phyloP scores from a whole-genome alignment of 2,329 filamentous ascomycete genomes.

The Coniochaeta sp. region DNA sequence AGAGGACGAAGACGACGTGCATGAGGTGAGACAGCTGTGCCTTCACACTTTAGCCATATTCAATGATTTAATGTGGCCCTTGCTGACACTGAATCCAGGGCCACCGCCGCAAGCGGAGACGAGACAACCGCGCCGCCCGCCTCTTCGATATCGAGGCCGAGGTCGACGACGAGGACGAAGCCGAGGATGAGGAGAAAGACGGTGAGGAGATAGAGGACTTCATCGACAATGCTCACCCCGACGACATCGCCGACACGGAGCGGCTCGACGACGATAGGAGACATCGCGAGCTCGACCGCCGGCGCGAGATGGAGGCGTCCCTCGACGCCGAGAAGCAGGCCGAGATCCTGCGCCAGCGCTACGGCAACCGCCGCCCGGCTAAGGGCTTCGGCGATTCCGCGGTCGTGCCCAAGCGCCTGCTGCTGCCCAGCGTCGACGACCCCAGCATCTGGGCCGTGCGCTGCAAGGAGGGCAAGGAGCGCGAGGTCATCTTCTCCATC shows the following conservation, averaged over 20 bases:
- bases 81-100: slow-evolving; percentile 28
- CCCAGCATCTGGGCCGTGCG: slow-evolving; percentile 92
- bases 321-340: slow-evolving; percentile 93
- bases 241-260: slow-evolving; percentile 75
- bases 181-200: slow-evolving; percentile 83
- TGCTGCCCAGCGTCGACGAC: slow-evolving; percentile 90
- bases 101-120: slow-evolving; percentile 74
- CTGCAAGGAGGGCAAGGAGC: slow-evolving; percentile 92
- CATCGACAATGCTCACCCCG: slow-evolving; percentile 83
- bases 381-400: slow-evolving; percentile 61
- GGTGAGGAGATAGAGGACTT: slow-evolving; percentile 76
- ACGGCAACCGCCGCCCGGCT: slow-evolving; percentile 68
- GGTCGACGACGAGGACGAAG: slow-evolving; percentile 90
- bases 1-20: slow-evolving; percentile 45
- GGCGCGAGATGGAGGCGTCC: slow-evolving; percentile 78
- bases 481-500: slow-evolving; percentile 80
- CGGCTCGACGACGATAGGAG: slow-evolving; percentile 82
- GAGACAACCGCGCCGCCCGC: slow-evolving; percentile 62
- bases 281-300: slow-evolving; percentile 89
- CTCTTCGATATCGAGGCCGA: slow-evolving; percentile 99
- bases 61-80: too few relatives aligned
- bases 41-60: too few relatives aligned
- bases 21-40: slow-evolving; percentile 40
- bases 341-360: slow-evolving; percentile 77
- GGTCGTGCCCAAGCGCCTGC: slow-evolving; percentile 74